These are phyloP conservation scores for Colletotrichum sp. DNA, from an alignment of 2,329 filamentous ascomycete genomes.

Conservation along the genomic window DNA sequence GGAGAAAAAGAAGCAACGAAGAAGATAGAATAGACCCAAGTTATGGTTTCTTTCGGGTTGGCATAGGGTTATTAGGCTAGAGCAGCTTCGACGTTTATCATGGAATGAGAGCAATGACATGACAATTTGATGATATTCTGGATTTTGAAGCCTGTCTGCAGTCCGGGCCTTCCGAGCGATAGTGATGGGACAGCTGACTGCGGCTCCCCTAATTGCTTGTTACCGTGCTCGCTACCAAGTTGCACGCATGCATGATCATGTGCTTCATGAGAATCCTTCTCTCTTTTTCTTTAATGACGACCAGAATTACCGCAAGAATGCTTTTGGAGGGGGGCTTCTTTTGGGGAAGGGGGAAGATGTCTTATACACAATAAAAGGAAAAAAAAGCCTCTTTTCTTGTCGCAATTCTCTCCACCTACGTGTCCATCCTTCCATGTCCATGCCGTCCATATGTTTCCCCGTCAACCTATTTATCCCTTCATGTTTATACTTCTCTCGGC, in stretches of 20 bases:
- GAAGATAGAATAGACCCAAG: constrained; percentile 22
- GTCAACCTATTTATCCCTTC: not conserved
- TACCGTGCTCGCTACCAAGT: not conserved
- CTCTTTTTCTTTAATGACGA: not conserved
- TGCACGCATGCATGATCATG: not conserved
- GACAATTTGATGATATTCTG: constrained; percentile 5
- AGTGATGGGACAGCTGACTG: not conserved
- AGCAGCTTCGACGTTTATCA: constrained; percentile 16
- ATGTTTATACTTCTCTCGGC: not conserved
- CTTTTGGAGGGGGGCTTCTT: not conserved
- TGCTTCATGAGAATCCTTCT: not conserved
- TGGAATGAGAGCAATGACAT: constrained; percentile 22
- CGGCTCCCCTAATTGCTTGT: not conserved
- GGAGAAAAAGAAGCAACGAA: constrained; percentile 12
- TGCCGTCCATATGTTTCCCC: not conserved
- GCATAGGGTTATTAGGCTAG: constrained; percentile 22
- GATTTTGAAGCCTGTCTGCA: not conserved
- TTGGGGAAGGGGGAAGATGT: not conserved
- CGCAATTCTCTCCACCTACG: not conserved
- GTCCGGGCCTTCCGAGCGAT: not conserved
- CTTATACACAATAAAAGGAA: not conserved
- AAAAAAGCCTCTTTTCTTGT: not conserved
- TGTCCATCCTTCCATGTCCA: not conserved
- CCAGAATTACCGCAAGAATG: not conserved
- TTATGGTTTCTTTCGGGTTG: constrained; percentile 19